A percentile compares a stretch with the other conserved stretches of the same genome.
These are phyloP conservation scores for Leishmania tropica DNA, from an alignment of 208 protist species.

Conservation along the genomic window DNA sequence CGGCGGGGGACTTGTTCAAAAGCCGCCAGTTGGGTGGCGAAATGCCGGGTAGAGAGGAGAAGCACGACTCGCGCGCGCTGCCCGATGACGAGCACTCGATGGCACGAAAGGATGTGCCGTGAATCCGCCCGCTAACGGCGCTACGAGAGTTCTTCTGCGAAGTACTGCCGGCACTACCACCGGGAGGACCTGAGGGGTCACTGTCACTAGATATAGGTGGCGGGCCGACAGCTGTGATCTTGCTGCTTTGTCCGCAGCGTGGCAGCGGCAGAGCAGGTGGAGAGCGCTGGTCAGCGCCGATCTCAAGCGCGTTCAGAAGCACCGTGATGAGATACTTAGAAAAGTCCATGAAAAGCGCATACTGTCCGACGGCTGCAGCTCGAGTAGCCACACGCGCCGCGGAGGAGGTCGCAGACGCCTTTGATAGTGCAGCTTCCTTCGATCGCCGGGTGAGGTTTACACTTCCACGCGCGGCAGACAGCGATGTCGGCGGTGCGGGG, in stretches of 20 bases:
- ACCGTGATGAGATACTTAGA: conserved; percentile 21
- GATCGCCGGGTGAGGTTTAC: not conserved
- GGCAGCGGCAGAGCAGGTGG: conserved; percentile 14
- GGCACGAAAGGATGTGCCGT: not conserved
- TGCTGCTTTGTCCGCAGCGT: not conserved
- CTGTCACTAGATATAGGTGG: not conserved
- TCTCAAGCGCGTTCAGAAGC: conserved; percentile 33
- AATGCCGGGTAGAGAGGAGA: conserved; percentile 5
- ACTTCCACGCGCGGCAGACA: not conserved
- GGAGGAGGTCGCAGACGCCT: not conserved
- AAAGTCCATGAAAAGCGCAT: conserved; percentile 28
- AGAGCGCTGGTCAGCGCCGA: conserved; percentile 22
- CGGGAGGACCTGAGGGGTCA: not conserved
- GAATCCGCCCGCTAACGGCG: not conserved
- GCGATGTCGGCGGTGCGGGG: not conserved
- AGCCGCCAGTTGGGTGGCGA: not conserved
- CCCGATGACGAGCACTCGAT: not conserved
- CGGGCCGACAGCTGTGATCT: not conserved
- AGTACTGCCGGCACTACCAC: not conserved
- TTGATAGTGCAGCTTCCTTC: not conserved
- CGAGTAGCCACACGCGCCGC: not conserved
- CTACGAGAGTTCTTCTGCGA: conserved; percentile 5
- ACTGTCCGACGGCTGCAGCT: conserved; percentile 8
- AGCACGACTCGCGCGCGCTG: not conserved
- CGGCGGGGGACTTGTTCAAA: not conserved